Evolutionary conservation across 345 rosid genomes (phyloP).

Genomic region (Brassica cretica): DNA sequence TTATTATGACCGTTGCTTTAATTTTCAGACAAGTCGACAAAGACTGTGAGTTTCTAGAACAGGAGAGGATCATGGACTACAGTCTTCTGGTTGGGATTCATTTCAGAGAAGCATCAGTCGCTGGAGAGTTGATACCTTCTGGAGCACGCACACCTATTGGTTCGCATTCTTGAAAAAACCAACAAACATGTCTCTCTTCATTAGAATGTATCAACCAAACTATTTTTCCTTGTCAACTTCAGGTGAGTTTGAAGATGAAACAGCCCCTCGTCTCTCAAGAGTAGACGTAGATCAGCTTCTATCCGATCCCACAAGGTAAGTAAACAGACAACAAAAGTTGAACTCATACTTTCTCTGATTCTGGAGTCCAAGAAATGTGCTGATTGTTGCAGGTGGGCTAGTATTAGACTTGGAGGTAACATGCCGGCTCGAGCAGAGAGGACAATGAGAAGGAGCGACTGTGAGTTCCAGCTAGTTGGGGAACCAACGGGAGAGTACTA

Average conservation of each 20-base stretch:
- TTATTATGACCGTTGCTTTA: background rate
- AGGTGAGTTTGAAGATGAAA: conserved; percentile 39
- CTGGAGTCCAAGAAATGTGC: background rate
- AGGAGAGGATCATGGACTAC: conserved; percentile 94
- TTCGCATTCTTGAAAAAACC: background rate
- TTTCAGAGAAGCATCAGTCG: conserved; percentile 64
- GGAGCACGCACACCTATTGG: conserved; percentile 51
- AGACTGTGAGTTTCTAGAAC: conserved; percentile 92
- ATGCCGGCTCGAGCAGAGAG: conserved; percentile 89
- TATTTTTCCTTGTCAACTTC: background rate
- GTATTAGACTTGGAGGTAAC: conserved; percentile 69
- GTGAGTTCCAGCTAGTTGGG: conserved; percentile 75
- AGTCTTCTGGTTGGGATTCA: conserved; percentile 92
- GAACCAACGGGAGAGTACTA: conserved; percentile 82
- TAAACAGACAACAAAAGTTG: background rate
- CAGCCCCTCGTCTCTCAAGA: conserved; percentile 44
- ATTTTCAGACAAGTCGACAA: conserved; percentile 71
- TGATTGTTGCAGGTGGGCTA: conserved; percentile 65
- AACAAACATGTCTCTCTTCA: background rate
- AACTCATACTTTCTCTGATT: background rate
- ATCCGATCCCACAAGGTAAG: conserved; percentile 41
- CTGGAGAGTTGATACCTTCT: conserved; percentile 62
- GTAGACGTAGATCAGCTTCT: conserved; percentile 42
- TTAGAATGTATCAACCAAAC: background rate
- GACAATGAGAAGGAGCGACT: conserved; percentile 58